phyloP scores from a whole-genome alignment of 2,329 filamentous ascomycete genomes.

The Scopulariopsis brevicaulis region DNA sequence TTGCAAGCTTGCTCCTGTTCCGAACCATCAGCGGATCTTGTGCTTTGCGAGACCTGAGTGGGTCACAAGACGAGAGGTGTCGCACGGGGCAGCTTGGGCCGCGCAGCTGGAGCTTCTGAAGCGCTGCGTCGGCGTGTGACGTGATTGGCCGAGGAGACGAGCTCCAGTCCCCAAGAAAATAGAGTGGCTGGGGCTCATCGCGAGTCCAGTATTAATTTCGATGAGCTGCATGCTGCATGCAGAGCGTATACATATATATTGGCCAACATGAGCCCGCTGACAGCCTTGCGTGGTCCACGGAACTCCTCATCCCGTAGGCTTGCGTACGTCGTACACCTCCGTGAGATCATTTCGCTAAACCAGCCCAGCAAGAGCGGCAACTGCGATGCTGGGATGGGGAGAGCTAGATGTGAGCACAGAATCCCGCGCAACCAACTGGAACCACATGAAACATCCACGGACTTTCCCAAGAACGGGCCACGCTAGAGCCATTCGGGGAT shows the following conservation, averaged over 20 bases:
- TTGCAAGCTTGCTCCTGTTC: not conserved
- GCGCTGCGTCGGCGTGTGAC: not conserved
- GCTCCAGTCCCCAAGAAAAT: not conserved
- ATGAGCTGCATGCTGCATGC: not conserved
- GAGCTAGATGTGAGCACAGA: not conserved
- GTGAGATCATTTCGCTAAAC: not conserved
- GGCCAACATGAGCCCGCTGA: not conserved
- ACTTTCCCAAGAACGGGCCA: not conserved
- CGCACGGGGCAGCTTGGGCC: not conserved
- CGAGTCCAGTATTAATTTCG: not conserved
- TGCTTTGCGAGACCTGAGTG: not conserved
- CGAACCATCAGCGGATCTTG: not conserved
- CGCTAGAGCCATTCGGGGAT: not conserved
- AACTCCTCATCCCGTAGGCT: not conserved
- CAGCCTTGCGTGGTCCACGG: not conserved
- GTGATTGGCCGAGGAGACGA: not conserved
- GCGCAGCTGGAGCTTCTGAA: not conserved
- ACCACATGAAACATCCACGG: not conserved
- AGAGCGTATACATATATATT: not conserved
- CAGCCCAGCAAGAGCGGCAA: not conserved
- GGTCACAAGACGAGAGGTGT: not conserved
- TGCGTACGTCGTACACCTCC: not conserved
- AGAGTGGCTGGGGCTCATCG: not conserved
- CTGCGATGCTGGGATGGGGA: too few species aligned
- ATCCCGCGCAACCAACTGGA: not conserved